Conservation (phyloP, 2,329 filamentous ascomycete species). For the Aspergillus novofumigatus region DNA sequence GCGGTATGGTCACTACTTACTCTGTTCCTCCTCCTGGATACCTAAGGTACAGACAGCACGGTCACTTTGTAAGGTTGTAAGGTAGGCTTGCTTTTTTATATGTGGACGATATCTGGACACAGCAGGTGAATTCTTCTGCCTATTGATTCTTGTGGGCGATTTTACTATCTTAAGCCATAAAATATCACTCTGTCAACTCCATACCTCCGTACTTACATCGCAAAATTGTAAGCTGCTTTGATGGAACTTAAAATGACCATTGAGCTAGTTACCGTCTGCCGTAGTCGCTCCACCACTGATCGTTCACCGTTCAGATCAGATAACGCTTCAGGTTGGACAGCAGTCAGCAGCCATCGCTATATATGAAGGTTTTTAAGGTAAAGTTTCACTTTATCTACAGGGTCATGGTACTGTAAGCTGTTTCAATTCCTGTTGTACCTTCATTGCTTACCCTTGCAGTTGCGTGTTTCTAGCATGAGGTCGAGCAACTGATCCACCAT, state of each 20-base stretch:
- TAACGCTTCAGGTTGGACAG: neutral
- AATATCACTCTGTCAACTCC: neutral
- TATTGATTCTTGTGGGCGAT: neutral
- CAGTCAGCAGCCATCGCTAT: neutral
- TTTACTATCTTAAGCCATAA: neutral
- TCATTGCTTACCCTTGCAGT: conserved; percentile 6
- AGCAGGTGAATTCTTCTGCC: no score
- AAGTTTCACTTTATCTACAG: neutral
- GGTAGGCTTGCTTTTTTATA: no score
- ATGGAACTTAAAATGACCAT: neutral
- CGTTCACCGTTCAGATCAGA: neutral
- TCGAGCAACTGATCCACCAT: conserved; percentile 3
- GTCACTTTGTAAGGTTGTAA: neutral
- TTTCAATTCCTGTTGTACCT: neutral
- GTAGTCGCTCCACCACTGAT: neutral
- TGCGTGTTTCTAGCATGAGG: conserved; percentile 12
- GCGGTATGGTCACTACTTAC: neutral
- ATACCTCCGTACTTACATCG: neutral
- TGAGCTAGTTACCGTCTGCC: conserved; percentile 6
- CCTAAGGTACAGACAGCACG: no score
- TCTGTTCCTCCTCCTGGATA: neutral
- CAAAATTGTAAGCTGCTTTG: neutral
- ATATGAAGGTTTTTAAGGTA: neutral
- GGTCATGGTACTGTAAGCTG: neutral
- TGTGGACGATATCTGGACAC: no score